Base-by-base conservation (phyloP, 2,329 filamentous ascomycete genomes). In the Aureobasidium sp. region DNA sequence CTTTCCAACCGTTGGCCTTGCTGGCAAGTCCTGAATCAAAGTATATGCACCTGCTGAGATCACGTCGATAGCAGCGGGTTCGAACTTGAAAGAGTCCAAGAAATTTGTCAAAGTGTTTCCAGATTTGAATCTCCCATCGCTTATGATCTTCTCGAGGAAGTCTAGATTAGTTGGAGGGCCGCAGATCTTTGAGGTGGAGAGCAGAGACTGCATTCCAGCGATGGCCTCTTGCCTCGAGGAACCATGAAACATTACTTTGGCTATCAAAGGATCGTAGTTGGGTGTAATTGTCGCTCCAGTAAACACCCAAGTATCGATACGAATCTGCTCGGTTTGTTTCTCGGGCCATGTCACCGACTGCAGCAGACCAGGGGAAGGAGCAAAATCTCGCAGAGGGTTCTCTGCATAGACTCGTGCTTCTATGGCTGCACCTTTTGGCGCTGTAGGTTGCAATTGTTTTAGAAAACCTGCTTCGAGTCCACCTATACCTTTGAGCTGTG, bases 261-360 rank as follows among this genome's bases (percentile, higher is more conserved):
- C 79, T 51, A 81, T 68, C 4, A 83, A 62, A 0, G 79, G 78
- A 61, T 80, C 73, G 50, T 83, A 84, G 55, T 79, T 72, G 1
- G 80, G 74, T 4, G 77, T 78, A 34, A 85, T 71, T 3, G 71
- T 74, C 2, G 76, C 74, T 5, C 81, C 81, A 1, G 74, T 75
- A 51, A 76, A 72, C 1, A 84, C 72, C 81, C 81, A 85, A 0
- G 80, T 84, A 58, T 86, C 83, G 22, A 86, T 74, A 4, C 83
- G 73, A 21, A 75, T 70, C 4, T 71, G 71, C 0, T 71, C 58
- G 0, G 72, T 62, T 11, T 72, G 60, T 37, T 34, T 16, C n/a
- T 77, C 72, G 41, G 56, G 56, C 74, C 80, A 84, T 14, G 72
- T 59, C 0, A 85, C 77, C 19, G 76, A 68, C 37, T 81, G 79